Evolutionary conservation across 495 filamentous ascomycete genomes (phyloP).

Genomic region (Tuber magnatum): DNA sequence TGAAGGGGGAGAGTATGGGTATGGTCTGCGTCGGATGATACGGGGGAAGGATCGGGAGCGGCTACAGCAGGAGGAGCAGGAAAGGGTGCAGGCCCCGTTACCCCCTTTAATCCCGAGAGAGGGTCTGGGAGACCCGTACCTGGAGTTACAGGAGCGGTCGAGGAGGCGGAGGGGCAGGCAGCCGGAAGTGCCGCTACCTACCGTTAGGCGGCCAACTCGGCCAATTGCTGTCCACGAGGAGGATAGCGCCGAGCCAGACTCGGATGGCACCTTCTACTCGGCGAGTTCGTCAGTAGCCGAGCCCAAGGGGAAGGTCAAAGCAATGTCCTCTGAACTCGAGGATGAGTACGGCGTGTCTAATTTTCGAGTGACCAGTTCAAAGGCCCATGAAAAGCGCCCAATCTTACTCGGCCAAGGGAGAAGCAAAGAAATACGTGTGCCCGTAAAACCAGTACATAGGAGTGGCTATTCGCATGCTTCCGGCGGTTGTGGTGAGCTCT

Average conservation of each 20-base stretch:
- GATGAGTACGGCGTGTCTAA: neutral
- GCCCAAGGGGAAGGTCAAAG: neutral
- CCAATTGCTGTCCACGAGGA: neutral
- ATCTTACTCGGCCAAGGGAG: neutral
- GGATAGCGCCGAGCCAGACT: neutral
- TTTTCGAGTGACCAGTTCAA: neutral
- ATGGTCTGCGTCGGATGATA: neutral
- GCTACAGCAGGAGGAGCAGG: neutral
- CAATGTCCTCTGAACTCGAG: neutral
- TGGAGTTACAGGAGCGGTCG: neutral
- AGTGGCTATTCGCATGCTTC: neutral
- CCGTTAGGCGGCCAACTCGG: neutral
- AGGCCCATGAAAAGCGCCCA: neutral
- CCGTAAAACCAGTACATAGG: neutral
- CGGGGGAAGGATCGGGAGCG: neutral
- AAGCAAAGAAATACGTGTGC: neutral
- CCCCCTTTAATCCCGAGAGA: neutral
- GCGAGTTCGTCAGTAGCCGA: neutral
- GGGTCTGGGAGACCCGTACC: neutral
- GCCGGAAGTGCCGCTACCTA: neutral
- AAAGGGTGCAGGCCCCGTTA: neutral
- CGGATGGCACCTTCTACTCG: neutral
- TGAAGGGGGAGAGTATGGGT: neutral
- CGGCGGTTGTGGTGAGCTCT: neutral
- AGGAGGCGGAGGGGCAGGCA: neutral